Evolutionary conservation across 805 yeast genomes (phyloP), one percentile per base, ranked within the genome.

Genomic region (Spathaspora passalidarum): DNA sequence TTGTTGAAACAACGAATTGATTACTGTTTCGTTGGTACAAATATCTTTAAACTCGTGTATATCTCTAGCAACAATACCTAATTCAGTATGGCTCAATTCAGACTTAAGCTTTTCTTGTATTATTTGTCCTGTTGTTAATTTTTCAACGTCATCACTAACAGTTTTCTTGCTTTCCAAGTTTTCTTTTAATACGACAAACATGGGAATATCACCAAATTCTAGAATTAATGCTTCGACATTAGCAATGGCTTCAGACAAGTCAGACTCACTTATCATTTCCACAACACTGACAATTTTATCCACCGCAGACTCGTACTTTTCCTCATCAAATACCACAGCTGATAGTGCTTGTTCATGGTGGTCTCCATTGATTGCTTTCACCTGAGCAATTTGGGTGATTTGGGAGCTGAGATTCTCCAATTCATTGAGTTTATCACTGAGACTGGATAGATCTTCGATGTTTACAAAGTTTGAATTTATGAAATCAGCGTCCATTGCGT

Each of bases 381-480:
- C 20, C 18, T 46, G 46, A 18, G 49, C 52, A n/a, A 35, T 19
- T 4, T 38, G 37, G n/a, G 45, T 42, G 11, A 51, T 41, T n/a
- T 43, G 19, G 9, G 11, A 39, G 25, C 52, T 56, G 22, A 40
- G 40, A 2, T 43, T 26, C 41, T 65, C 64, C 17, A 71, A 57
- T 19, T 57, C 56, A 1, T 48, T 23, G 11, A 71, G 56, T 14
- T 54, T 50, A 5, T 49, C 45, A 46, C 66, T 69, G 1, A 72
- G 40, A 2, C 38, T 32, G 19, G 45, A 56, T 49, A 74, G 59
- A 51, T 72, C 78, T 14, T 52, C 57, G 2, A 74, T 16, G 1
- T 68, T 50, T n/a, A 61, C 47, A 49, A 72, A 66, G 42, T 59
- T 56, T 22, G 16, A 29, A 29, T 29, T 13, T 29, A 29, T 29